Evolutionary conservation across 2,329 filamentous ascomycete genomes (phyloP), one percentile per base, ranked within the genome.

Genomic region (Pseudodiploospora longispora): DNA sequence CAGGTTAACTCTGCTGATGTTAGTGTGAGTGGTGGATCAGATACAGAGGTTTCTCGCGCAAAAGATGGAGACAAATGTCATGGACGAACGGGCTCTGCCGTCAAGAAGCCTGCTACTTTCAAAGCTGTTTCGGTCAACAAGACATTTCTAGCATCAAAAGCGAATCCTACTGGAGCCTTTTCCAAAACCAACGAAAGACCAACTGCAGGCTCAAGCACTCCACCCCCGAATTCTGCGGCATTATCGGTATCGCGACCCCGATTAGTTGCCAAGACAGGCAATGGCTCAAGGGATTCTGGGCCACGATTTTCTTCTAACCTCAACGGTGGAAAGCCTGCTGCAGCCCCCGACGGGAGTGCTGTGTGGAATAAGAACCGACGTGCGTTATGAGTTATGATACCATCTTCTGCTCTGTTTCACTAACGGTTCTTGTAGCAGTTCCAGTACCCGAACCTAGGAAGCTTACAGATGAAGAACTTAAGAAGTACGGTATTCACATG

Each of bases 331-430:
- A 81, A 82, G 50, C 57, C 74, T 31, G 71, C 74, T 12, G 59
- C 75, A 48, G 80, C 79, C 28, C 84, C 86, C 10, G 85, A 90
- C 61, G 74, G 78, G 30, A 85, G 71, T 62, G 83, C 76, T 42
- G 86, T 94, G 35, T 94, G 87, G 87, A 94, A 93, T 68, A 90
- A 89, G 66, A 94, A 93, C 61, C 76, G 83, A 70, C 85, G 86
- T 84, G 76, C 61, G 82, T 69, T 42, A 29, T n/a, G 40, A 39
- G n/a, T 4, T 38, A 3, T 19, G 19, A 19, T 19, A 19, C 27
- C 27, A 29, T 10, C 36, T 19, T 28, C n/a, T 3, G 6, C 19
- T 35, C 47, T 27, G 10, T 27, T 10, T n/a, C 48, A 51, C 58
- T 64, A 55, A 61, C 35, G 32, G 54, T 34, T 42, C 30, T 30